Evolutionary conservation across 2,329 filamentous ascomycete genomes (phyloP), one percentile per base, ranked within the genome.

Genomic region (Hypoxylon sp.): DNA sequence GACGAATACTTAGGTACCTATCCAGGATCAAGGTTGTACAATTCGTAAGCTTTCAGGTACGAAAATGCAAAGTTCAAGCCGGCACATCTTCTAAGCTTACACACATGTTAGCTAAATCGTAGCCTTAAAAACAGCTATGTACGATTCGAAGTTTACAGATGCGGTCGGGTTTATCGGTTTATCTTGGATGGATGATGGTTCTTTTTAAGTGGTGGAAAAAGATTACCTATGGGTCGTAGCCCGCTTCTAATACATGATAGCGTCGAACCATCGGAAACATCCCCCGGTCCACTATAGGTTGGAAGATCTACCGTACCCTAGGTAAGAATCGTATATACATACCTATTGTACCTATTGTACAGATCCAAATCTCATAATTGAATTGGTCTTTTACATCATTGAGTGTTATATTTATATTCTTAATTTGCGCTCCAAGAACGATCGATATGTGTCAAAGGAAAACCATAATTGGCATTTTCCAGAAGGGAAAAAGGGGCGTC

Each of bases 201-300:
- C 32, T 41, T 53, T 53, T 51, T 65, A 21, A 68, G 55, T 70
- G 68, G 65, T 68, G 68, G 65, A 68, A 70, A 55, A 60, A 51
- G 48, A 53, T 25, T 46, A 45, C 17, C 17, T 43, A 43, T 51
- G 38, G 50, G 19, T 41, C 52, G 34, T 50, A 59, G 32, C 13
- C 53, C 57, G 56, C 28, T 69, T 49, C 60, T 23, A 25, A 59
- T 62, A 57, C 53, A 57, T n/a, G n/a, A n/a, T 57, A 38, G 49
- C 59, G 65, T 70, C 64, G 58, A 70, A 61, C 53, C 59, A 53
- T 63, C 61, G 65, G 59, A 70, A 68, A 36, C 58, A 46, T 59
- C 51, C 30, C 57, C 57, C 61, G 61, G 65, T n/a, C 57, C 55
- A 21, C 48, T 46, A 43, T 57, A 46, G 53, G 65, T 32, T 56